Evolutionary conservation across 176 grass and related monocot species (phyloP).

Genomic region (Hordeum marinum): DNA sequence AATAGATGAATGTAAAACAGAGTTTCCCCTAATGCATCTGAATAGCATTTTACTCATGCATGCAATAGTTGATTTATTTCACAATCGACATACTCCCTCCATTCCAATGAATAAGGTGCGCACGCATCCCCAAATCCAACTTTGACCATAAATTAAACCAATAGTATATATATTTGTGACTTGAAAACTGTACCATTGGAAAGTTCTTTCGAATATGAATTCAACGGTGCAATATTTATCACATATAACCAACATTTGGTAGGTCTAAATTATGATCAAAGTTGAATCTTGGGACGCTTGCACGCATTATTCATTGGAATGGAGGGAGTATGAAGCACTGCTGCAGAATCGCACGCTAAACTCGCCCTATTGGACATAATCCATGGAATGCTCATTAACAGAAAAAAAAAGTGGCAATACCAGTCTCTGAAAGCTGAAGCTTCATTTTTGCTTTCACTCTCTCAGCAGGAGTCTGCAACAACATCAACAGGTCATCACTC

Average conservation of each 20-base stretch:
- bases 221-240: too few relatives aligned
- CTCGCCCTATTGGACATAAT: too few relatives aligned
- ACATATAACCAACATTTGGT: too few relatives aligned
- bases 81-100: neutral
- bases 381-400: neutral
- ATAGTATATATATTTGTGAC: too few relatives aligned
- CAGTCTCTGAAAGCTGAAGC: conserved; percentile 85
- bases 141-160: too few relatives aligned
- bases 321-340: neutral
- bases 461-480: conserved; percentile 78
- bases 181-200: too few relatives aligned
- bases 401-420: conserved; percentile 5
- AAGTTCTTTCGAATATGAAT: too few relatives aligned
- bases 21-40: neutral
- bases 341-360: neutral
- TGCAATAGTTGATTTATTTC: neutral
- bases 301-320: too few relatives aligned
- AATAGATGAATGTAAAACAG: neutral
- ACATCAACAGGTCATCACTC: conserved; percentile 9
- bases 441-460: conserved; percentile 97
- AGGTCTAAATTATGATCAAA: too few relatives aligned
- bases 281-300: too few relatives aligned
- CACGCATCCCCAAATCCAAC: too few relatives aligned
- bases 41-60: neutral
- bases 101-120: too few relatives aligned